Base-by-base conservation (phyloP, 225 moss, liverwort and hornwort genomes). In the Ulota crispa region DNA sequence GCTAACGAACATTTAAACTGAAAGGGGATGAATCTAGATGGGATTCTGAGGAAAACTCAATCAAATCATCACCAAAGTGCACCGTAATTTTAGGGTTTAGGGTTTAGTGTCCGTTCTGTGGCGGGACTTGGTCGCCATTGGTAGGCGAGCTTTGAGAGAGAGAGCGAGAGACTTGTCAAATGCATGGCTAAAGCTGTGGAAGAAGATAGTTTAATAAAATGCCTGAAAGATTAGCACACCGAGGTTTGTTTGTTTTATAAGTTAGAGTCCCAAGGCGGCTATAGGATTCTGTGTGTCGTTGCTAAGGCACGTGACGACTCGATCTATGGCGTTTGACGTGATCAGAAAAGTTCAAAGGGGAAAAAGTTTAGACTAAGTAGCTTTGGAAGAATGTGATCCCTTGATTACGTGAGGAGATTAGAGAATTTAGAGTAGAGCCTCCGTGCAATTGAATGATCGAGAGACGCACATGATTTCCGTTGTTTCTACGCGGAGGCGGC, bases 61-160 rank as follows among this genome's bases (percentile, higher is more conserved):
- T 43, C 43, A 61, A 61, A 62, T 62, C 76, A 62, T 27, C 45
- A 45, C 23, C 31, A 45, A 20, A 42, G 32, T 14, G n/a, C 9
- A 32, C 55, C 19, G 26, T 55, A 39, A 27, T 67, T 27, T 50
- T 45, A 45, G 43, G 41, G 43, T 43, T 47, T 47, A 47, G 16
- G 18, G 18, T 50, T 50, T 50, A 50, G 27, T 16, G 45, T 4
- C 8, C 14, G 30, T 26, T 42, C 52, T 28, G 53, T 39, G 63
- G 72, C 64, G 28, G 15, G 81, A 41, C 81, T 74, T 74, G 65
- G 81, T 81, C 73, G 55, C 66, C 16, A 62, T 52, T 9, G 34
- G 27, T 69, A 42, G 78, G 55, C 5, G 34, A 52, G 54, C 27
- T 37, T 9, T 4, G 21, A 31, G 26, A 21, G n/a, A 9, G 26